Base-by-base conservation (phyloP, 2,329 filamentous ascomycete genomes). In the Trichophyton equinum region DNA sequence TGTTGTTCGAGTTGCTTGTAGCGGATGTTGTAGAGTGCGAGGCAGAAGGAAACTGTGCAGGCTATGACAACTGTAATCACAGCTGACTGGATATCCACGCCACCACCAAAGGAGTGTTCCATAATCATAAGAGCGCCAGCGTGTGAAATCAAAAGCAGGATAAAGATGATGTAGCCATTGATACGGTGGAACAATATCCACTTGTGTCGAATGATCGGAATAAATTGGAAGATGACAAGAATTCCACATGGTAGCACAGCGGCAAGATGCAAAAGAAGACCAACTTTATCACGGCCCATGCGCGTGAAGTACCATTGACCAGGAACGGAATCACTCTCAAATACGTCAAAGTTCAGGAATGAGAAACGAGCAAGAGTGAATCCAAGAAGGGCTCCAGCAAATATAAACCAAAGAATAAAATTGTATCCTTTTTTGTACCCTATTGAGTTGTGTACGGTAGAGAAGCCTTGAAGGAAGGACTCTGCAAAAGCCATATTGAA, bases 1-100 rank as follows among this genome's bases (percentile, higher is more conserved):
- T 86, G 83, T 66, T 85, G 79, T 36, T 85, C 82, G 57, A 87
- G 82, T 66, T 85, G 82, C 1, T 85, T 69, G 1, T 75, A 72
- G 68, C 81, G 84, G 68, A 86, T 79, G 63, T 84, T 84, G 67
- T 79, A 73, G 33, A 82, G 73, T 1, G 71, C 76, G 0, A 82
- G 66, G 0, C 77, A 59, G 0, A 57, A 57, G 18, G 44, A 57
- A 15, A 62, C 44, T n/a, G 46, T 62, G 44, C 56, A 58, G 5
- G 55, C 42, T 18, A 46, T 49, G 18, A 62, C 61, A n/a, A 60
- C 25, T 7, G 47, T 46, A 51, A 60, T 44, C 5, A 77, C 77
- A 0, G 79, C 68, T 1, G 67, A 75, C 65, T 84, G 82, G 1
- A 77, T 76, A 1, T 78, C 77, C 0, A 83, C 47, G 0, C 73